Conservation (phyloP, 257 asterid species). For the Handroanthus guayacan region DNA sequence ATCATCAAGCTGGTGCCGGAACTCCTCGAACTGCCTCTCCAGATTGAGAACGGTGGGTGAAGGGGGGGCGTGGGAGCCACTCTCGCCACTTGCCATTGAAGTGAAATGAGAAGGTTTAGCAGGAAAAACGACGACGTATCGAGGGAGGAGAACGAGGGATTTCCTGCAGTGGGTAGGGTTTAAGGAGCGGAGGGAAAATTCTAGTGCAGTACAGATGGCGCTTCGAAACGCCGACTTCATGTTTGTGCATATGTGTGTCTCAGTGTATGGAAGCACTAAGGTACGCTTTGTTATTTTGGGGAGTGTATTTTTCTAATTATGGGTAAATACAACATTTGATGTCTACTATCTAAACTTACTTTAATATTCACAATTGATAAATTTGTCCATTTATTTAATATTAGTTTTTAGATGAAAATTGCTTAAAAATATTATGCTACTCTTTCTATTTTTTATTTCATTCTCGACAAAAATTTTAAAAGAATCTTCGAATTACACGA, state of each 20-base stretch:
- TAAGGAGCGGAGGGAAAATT: constrained; percentile 47
- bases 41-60: constrained; percentile 57
- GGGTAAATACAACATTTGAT: not conserved
- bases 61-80: constrained; percentile 41
- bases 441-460: no score
- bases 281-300: not conserved
- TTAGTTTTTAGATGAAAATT: no score
- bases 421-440: no score
- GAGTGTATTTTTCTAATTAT: not conserved
- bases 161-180: constrained; percentile 44
- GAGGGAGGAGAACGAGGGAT: constrained; percentile 37
- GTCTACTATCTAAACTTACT: no score
- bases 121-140: constrained; percentile 25
- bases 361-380: no score
- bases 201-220: constrained; percentile 40
- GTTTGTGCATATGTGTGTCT: not conserved
- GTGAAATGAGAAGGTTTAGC: constrained; percentile 39
- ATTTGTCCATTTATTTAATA: no score
- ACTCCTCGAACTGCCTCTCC: constrained; percentile 78
- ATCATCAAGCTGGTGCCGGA: constrained; percentile 70
- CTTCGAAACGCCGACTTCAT: constrained; percentile 45
- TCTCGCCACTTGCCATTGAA: constrained; percentile 58
- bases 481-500: no score
- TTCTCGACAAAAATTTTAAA: no score
- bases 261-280: not conserved